Evolutionary conservation across 148 eudicot species (phyloP).

Genomic region (Linanthus parryae): DNA sequence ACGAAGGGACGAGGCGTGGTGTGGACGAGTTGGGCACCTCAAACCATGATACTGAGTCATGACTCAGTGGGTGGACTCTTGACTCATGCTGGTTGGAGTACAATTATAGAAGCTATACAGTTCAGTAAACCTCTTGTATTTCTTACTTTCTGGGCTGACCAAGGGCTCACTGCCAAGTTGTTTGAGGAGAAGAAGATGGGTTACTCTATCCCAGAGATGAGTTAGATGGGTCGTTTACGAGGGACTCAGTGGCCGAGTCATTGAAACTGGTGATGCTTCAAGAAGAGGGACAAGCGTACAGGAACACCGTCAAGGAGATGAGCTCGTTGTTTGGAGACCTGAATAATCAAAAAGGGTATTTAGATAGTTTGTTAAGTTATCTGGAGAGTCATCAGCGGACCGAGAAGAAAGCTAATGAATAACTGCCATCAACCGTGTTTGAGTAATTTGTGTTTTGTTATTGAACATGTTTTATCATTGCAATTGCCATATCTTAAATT

Average conservation of each 20-base stretch:
- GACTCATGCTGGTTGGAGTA: constrained; percentile 15
- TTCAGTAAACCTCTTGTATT: constrained; percentile 8
- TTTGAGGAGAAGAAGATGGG: constrained; percentile 9
- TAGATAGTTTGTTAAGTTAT: constrained; percentile 5
- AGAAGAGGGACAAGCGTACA: neutral
- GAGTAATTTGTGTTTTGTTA: no score
- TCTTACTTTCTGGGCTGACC: constrained; percentile 10
- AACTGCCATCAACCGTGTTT: no score
- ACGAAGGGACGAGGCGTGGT: constrained; percentile 2
- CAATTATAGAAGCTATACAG: constrained; percentile 3
- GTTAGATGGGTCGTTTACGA: constrained; percentile 5
- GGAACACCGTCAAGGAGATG: constrained; percentile 1
- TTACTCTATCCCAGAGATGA: constrained; percentile 10
- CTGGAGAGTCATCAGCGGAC: constrained; percentile 7
- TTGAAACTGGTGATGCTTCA: constrained; percentile 6
- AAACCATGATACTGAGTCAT: constrained; percentile 11
- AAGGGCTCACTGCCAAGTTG: constrained; percentile 15
- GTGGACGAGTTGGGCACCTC: constrained; percentile 18
- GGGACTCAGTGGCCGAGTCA: constrained; percentile 14
- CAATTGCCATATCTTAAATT: no score
- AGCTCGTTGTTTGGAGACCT: constrained; percentile 5
- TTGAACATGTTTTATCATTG: no score
- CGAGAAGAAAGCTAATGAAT: no score
- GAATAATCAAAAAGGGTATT: constrained; percentile 2
- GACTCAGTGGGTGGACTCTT: constrained; percentile 12